phyloP scores from a whole-genome alignment of 768 basidiomycete genomes.

The Russula vinacea region DNA sequence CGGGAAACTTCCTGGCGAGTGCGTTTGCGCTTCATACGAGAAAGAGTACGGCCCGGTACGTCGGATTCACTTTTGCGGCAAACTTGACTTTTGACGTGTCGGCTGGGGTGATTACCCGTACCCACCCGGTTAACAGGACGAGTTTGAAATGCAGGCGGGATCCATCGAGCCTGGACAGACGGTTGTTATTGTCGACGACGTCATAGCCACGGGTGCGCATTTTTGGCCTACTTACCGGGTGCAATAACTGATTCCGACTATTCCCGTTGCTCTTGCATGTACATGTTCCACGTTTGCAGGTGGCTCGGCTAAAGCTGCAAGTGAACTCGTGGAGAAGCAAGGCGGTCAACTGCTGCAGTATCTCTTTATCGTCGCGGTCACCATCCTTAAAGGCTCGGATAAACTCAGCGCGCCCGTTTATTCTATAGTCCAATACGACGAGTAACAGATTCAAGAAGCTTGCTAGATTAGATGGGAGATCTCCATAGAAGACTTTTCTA shows the following conservation, averaged over 20 bases:
- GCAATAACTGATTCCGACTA: background rate
- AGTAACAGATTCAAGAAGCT: constrained; percentile 35
- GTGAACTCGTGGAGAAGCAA: constrained; percentile 76
- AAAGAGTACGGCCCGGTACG: constrained; percentile 92
- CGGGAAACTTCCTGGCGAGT: constrained; percentile 91
- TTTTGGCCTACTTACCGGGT: background rate
- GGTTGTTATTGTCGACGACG: constrained; percentile 88
- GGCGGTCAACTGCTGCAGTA: constrained; percentile 89
- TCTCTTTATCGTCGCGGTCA: constrained; percentile 86
- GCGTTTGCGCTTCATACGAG: constrained; percentile 69
- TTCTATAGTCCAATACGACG: constrained; percentile 78
- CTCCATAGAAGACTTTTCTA: constrained; percentile 35
- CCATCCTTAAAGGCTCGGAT: constrained; percentile 68
- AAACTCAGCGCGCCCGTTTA: constrained; percentile 86
- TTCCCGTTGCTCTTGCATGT: background rate
- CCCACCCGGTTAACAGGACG: constrained; percentile 64
- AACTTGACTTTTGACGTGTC: background rate
- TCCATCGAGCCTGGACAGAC: constrained; percentile 79
- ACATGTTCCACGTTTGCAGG: constrained; percentile 44
- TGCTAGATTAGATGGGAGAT: background rate
- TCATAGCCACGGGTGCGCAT: constrained; percentile 85
- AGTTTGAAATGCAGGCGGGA: constrained; percentile 93
- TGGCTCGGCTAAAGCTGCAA: constrained; percentile 91
- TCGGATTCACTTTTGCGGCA: constrained; percentile 8
- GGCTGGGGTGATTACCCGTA: no score